Base-by-base conservation (phyloP, 73 alveolate genomes). In the Paramecium sonneborni region DNA sequence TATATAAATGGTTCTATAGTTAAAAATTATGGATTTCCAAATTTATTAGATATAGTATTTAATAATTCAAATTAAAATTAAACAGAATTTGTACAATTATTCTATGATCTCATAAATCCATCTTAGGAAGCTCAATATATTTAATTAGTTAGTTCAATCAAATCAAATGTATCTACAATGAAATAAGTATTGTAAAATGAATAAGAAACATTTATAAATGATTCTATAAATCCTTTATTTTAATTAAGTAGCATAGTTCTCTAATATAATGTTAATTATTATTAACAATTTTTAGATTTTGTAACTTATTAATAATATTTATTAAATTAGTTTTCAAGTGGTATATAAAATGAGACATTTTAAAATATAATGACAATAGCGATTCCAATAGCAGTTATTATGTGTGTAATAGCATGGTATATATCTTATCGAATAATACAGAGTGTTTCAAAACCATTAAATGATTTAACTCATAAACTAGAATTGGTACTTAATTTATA, bases 341-440 rank as follows among this genome's bases (percentile, higher is more conserved):
- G 87, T 5, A 39, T 74, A 34, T 37, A 74, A 74, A 74, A 74
- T 34, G 56, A 34, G 6, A 74, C 87, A 34, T 74, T 74, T n/a
- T 20, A 15, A 28, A 74, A 74, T 14, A 74, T 74, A 32, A 74
- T 74, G 87, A 74, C 87, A 15, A 74, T 74, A 12, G 87, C 87
- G 8, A 28, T 74, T 14, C 87, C 87, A 4, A 30, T 74, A 12
- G 32, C 67, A 34, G 32, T 74, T n/a, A 74, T 37, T 15, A 74
- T 74, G 87, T 74, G 87, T n/a, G 37, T 74, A 11, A 39, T 39
- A 28, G 87, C 87, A 37, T 74, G 87, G 87, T 74, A 39, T 67
- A 74, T 74, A 15, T 74, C 87, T 0, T 74, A 37, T 39, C 9
- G 87, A 9, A 74, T 74, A 2, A 74, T 74, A 1, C 41, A 74